phyloP scores from a whole-genome alignment of 805 yeast genomes.

The Metschnikowia koreensis region DNA sequence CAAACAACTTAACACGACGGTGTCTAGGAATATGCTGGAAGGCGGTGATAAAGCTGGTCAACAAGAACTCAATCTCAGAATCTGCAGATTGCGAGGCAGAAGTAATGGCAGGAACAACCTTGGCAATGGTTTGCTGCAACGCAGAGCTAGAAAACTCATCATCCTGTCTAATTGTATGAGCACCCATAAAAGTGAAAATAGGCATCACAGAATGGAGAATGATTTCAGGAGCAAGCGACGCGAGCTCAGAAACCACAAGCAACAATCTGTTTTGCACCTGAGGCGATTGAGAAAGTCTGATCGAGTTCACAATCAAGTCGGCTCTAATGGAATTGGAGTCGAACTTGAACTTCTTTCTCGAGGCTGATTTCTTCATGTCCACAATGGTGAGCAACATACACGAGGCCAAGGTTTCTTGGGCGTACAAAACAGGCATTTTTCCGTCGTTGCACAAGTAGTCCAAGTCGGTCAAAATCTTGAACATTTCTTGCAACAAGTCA shows the following conservation, averaged over 20 bases:
- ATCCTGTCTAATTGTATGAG: slow-evolving; percentile 93
- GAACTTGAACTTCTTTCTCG: slow-evolving; percentile 32
- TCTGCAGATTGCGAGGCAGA: slow-evolving; percentile 45
- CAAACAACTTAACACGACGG: slow-evolving; percentile 82
- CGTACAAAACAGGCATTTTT: slow-evolving; percentile 83
- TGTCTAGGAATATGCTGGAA: slow-evolving; percentile 95
- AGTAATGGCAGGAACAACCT: slow-evolving; percentile 85
- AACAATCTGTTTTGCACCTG: slow-evolving; percentile 90
- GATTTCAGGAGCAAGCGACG: slow-evolving; percentile 84
- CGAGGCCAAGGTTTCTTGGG: slow-evolving; percentile 86
- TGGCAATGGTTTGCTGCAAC: slow-evolving; percentile 84
- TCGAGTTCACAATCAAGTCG: slow-evolving; percentile 86
- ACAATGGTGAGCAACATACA: slow-evolving; percentile 74
- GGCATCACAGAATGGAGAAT: slow-evolving; percentile 98
- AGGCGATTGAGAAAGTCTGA: slow-evolving; percentile 85
- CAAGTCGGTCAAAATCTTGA: slow-evolving; percentile 66
- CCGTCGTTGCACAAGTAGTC: slow-evolving; percentile 90
- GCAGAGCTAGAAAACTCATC: slow-evolving; percentile 93
- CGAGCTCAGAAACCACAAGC: slow-evolving; percentile 82
- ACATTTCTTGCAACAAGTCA: slow-evolving; percentile 49
- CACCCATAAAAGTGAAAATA: slow-evolving; percentile 99
- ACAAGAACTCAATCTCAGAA: slow-evolving; percentile 73
- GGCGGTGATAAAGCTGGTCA: slow-evolving; percentile 90
- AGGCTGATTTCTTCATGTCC: slow-evolving; percentile 40
- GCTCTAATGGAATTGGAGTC: slow-evolving; percentile 76